Percentiles rank a stretch among this genome's conserved stretches.
These are phyloP conservation scores for Fraxinus americana DNA, from an alignment of 257 asterid genomes.

Conservation along the genomic window DNA sequence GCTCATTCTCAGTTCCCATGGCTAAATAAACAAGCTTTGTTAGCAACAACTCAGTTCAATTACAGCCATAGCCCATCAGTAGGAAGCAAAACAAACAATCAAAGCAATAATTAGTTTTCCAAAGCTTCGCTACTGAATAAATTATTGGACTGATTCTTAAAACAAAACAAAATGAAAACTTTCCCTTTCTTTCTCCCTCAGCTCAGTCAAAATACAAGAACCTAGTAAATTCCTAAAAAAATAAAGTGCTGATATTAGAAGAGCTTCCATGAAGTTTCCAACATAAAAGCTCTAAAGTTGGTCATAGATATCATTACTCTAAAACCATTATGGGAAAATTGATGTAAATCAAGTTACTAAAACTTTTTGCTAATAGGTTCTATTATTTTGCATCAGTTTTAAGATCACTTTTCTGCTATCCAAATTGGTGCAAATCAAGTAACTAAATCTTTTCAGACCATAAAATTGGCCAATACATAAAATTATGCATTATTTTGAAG, in stretches of 20 bases:
- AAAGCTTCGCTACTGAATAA: background rate
- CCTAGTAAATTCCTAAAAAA: background rate
- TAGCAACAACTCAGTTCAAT: background rate
- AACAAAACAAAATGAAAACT: background rate
- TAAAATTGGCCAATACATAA: background rate
- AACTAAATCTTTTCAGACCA: background rate
- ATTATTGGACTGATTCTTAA: background rate
- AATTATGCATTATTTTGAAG: background rate
- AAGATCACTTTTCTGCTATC: background rate
- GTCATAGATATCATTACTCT: background rate
- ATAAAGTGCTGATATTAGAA: background rate
- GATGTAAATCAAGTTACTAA: background rate
- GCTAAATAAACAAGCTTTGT: background rate
- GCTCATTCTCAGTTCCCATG: background rate
- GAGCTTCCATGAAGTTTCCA: background rate
- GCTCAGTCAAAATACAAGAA: background rate
- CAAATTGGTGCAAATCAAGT: background rate
- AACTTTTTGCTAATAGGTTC: background rate
- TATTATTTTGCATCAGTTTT: background rate
- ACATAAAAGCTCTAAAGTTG: background rate
- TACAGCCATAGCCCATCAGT: constrained; percentile 3
- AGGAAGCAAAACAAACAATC: background rate
- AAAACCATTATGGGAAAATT: background rate
- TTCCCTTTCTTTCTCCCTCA: background rate
- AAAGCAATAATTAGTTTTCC: background rate